Percentiles rank a stretch among this genome's conserved stretches.
Conservation (phyloP, 129 eudicot genomes). For the Flaveria linearis region DNA sequence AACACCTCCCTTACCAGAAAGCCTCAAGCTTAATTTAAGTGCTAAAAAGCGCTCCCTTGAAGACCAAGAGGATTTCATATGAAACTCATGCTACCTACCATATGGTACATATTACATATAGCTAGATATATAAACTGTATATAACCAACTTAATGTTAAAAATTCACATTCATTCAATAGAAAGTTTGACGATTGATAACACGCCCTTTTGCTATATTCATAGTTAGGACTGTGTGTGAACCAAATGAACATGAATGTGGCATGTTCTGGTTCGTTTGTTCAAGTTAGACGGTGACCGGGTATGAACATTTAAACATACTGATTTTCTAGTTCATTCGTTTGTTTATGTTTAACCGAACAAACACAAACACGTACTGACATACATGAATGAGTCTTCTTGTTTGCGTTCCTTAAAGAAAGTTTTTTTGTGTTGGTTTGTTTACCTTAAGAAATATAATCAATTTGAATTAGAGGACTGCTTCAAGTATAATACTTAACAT, state of each 20-base stretch:
- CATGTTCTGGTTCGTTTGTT: no score
- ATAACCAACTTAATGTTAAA: conserved; percentile 18
- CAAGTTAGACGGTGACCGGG: background rate
- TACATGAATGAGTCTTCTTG: no score
- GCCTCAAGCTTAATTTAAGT: conserved; percentile 76
- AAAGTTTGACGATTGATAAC: conserved; percentile 9
- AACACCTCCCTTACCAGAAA: conserved; percentile 94
- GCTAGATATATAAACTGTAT: conserved; percentile 14
- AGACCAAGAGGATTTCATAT: conserved; percentile 60
- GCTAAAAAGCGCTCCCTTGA: conserved; percentile 95
- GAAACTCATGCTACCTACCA: conserved; percentile 12
- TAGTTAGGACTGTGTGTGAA: background rate
- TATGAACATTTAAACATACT: no score
- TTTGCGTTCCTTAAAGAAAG: no score
- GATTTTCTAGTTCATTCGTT: no score
- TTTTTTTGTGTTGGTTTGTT: no score
- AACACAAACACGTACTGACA: no score
- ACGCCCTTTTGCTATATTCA: background rate
- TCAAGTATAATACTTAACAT: no score
- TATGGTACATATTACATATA: conserved; percentile 2
- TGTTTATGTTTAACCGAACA: no score
- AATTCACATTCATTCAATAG: background rate
- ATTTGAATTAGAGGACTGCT: no score
- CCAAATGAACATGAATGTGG: no score
- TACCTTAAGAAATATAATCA: no score